phyloP scores from a whole-genome alignment of 331 rosid genomes.

The Malus hybrid region DNA sequence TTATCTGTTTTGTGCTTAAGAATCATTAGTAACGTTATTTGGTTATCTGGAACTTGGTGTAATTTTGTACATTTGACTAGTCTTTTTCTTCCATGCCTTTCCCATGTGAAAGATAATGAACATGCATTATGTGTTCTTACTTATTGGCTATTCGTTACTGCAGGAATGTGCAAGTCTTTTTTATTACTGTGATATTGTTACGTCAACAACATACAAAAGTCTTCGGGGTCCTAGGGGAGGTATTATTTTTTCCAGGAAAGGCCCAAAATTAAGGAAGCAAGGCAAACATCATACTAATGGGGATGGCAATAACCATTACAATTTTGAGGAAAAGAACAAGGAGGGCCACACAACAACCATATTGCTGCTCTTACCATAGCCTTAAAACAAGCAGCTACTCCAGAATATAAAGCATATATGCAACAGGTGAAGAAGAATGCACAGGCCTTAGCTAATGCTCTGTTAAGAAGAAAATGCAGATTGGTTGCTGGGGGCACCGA shows the following conservation, averaged over 20 bases:
- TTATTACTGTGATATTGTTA: slow-evolving; percentile 61
- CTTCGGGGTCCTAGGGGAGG: slow-evolving; percentile 86
- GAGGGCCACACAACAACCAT: slow-evolving; percentile 83
- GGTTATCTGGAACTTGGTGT: background rate
- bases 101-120: too few species aligned
- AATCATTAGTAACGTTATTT: background rate
- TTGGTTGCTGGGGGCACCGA: slow-evolving; percentile 80
- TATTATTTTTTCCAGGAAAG: slow-evolving; percentile 63
- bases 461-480: slow-evolving; percentile 66
- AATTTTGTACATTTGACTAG: background rate
- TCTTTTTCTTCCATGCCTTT: too few species aligned
- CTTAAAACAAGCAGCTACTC: slow-evolving; percentile 68
- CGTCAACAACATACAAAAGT: slow-evolving; percentile 84
- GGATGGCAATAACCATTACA: slow-evolving; percentile 5
- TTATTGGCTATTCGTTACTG: slow-evolving; percentile 6
- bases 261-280: slow-evolving; percentile 46
- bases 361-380: slow-evolving; percentile 77
- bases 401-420: slow-evolving; percentile 65
- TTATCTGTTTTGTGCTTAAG: background rate
- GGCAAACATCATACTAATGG: slow-evolving; percentile 31
- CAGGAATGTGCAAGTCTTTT: slow-evolving; percentile 68
- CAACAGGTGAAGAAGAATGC: slow-evolving; percentile 80
- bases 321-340: slow-evolving; percentile 24
- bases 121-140: background rate
- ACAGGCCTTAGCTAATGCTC: slow-evolving; percentile 57